Evolutionary conservation across 768 basidiomycete species (phyloP), one percentile per base, ranked within the genome.

Genomic region (Boletus rubescentipes): DNA sequence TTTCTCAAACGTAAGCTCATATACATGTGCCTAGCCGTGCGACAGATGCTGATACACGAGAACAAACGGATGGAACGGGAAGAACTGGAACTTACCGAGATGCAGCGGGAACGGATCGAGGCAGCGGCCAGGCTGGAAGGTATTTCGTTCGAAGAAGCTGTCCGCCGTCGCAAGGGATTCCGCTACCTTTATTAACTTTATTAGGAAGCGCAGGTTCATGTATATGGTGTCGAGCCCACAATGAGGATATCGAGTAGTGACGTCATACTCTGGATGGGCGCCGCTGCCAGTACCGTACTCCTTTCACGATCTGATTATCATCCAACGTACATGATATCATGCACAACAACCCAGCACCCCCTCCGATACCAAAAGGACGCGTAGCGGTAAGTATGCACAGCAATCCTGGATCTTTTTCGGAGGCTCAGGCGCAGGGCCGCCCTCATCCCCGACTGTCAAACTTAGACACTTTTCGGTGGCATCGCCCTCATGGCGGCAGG

Each of bases 71-170:
- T 85, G 44, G 83, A 82, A 44, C 71, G 52, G 23, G 77, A 78
- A 43, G 83, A 84, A 61, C 69, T 70, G 42, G 63, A 67, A 1
- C 71, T 74, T 11, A 66, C 81, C 63, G 63, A 76, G 46, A n/a
- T n/a, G n/a, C n/a, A n/a, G n/a, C n/a, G n/a, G n/a, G n/a, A 77
- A 70, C 77, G 84, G 43, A 77, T 85, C 41, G 78, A 79, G 56
- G 81, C 83, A 49, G 84, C 82, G 2, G 84, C 84, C 2, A 72
- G 73, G 57, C 62, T 85, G 43, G 84, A 85, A 60, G 82, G 82
- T 3, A 75, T 86, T 21, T 77, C 79, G 4, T 77, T 84, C 54
- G 80, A 84, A 29, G 79, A 85, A 58, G 85, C 83, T 4, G 68
- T 84, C 62, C 76, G 77, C 56, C 75, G 75, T 58, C 76, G 79